These are phyloP conservation scores for Rhizoctonia solani DNA, from an alignment of 1,284 basidiomycete genomes.

Conservation along the genomic window DNA sequence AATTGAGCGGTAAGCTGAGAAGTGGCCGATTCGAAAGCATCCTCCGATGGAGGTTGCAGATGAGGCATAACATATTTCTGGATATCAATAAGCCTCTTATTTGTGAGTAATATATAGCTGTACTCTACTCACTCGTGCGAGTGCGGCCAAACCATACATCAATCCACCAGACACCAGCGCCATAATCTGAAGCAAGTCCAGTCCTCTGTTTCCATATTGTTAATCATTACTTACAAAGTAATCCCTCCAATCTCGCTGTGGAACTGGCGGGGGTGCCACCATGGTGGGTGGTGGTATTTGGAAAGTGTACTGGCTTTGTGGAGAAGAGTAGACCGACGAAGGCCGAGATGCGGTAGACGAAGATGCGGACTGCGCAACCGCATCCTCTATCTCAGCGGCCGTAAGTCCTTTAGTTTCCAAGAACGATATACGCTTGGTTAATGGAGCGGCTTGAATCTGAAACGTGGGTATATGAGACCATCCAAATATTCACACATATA, in stretches of 20 bases:
- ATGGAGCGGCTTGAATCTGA: slow-evolving; percentile 72
- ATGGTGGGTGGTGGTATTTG: slow-evolving; percentile 28
- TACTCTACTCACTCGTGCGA: slow-evolving; percentile 70
- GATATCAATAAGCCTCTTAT: neutral
- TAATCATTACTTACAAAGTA: slow-evolving; percentile 72
- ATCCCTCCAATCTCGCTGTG: slow-evolving; percentile 85
- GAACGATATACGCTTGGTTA: slow-evolving; percentile 89
- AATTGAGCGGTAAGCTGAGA: slow-evolving; percentile 88
- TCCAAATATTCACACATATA: neutral
- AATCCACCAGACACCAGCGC: slow-evolving; percentile 88
- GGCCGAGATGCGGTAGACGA: slow-evolving; percentile 28
- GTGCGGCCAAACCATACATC: slow-evolving; percentile 82
- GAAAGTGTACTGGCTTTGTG: slow-evolving; percentile 13
- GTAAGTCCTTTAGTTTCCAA: slow-evolving; percentile 92
- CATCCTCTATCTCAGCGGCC: slow-evolving; percentile 83
- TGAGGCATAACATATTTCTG: slow-evolving; percentile 94
- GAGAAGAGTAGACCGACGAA: slow-evolving; percentile 34
- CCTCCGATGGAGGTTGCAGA: slow-evolving; percentile 84
- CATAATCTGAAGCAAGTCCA: slow-evolving; percentile 71
- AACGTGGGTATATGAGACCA: neutral
- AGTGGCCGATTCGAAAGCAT: slow-evolving; percentile 88
- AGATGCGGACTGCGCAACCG: slow-evolving; percentile 65
- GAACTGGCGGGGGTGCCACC: slow-evolving; percentile 47
- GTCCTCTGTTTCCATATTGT: neutral
- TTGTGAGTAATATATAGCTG: neutral